Conservation (phyloP, 768 basidiomycete genomes). For the Leccinum arenicola region DNA sequence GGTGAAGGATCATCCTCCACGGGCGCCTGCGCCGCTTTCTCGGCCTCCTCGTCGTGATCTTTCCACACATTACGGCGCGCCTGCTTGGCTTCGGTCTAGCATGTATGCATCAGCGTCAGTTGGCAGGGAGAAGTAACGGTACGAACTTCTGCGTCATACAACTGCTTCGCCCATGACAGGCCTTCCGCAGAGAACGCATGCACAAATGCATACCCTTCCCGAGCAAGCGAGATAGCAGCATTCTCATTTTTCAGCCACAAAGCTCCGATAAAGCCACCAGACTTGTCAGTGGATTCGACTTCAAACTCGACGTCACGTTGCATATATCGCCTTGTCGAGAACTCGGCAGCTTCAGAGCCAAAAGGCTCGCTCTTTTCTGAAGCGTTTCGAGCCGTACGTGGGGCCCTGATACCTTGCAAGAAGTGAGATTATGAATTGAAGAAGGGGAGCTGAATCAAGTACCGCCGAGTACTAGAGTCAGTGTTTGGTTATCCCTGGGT, state of each 20-base stretch:
- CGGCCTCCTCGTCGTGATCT: conserved; percentile 74
- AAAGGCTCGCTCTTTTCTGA: conserved; percentile 89
- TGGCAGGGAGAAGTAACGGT: conserved; percentile 1
- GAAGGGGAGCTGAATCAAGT: conserved; percentile 2
- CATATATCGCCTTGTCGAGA: conserved; percentile 77
- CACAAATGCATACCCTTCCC: conserved; percentile 85
- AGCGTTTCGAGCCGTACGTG: conserved; percentile 75
- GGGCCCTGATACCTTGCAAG: conserved; percentile 80
- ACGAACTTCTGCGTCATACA: conserved; percentile 80
- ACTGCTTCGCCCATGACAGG: conserved; percentile 73
- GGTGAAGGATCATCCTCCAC: conserved; percentile 47
- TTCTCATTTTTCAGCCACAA: conserved; percentile 86
- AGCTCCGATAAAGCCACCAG: conserved; percentile 91
- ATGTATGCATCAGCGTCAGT: conserved; percentile 5
- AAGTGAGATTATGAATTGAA: conserved; percentile 5
- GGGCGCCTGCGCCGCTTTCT: conserved; percentile 47
- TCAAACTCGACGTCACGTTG: conserved; percentile 95
- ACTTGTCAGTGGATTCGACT: conserved; percentile 87
- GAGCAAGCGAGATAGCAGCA: conserved; percentile 76
- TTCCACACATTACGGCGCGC: conserved; percentile 84
- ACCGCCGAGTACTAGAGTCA: conserved; percentile 92
- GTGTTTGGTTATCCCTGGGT: conserved; percentile 88
- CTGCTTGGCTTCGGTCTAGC: conserved; percentile 76
- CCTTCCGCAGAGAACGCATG: conserved; percentile 86
- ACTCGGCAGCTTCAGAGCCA: conserved; percentile 80